Evolutionary conservation across 208 protist species (phyloP).

Genomic region (Acanthamoeba triangularis): DNA sequence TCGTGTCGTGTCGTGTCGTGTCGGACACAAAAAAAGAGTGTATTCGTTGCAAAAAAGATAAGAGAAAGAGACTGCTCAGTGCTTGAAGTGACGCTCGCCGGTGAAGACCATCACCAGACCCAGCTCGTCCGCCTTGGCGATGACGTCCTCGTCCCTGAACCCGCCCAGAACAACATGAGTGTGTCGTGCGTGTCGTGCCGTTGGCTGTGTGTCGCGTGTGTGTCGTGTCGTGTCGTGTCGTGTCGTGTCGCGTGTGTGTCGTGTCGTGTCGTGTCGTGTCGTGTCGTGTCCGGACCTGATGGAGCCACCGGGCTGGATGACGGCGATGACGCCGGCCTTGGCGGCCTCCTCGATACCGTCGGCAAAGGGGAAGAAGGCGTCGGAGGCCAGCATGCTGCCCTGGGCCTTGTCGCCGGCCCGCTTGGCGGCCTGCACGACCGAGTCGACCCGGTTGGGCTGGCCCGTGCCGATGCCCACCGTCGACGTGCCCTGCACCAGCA

Average conservation of each 20-base stretch:
- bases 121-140: constrained; percentile 86
- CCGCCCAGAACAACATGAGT: background rate
- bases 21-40: too few species aligned
- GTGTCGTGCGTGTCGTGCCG: background rate
- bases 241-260: too few species aligned
- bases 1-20: too few species aligned
- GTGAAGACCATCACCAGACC: constrained; percentile 87
- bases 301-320: constrained; percentile 89
- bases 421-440: constrained; percentile 27
- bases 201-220: background rate
- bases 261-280: too few species aligned
- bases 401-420: constrained; percentile 79
- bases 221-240: too few species aligned
- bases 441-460: constrained; percentile 67
- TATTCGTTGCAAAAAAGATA: too few species aligned
- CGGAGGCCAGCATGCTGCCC: constrained; percentile 85
- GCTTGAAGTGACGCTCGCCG: constrained; percentile 89
- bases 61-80: constrained; percentile 75
- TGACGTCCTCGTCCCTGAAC: constrained; percentile 84
- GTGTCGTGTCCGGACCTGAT: constrained; percentile 42
- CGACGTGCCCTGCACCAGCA: constrained; percentile 67
- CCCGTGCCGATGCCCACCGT: constrained; percentile 83
- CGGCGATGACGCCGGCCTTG: constrained; percentile 83
- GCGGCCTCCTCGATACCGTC: constrained; percentile 87
- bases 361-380: constrained; percentile 89